Conservation (phyloP, 2,329 filamentous ascomycete species). For the Ceratocystis ficicola region DNA sequence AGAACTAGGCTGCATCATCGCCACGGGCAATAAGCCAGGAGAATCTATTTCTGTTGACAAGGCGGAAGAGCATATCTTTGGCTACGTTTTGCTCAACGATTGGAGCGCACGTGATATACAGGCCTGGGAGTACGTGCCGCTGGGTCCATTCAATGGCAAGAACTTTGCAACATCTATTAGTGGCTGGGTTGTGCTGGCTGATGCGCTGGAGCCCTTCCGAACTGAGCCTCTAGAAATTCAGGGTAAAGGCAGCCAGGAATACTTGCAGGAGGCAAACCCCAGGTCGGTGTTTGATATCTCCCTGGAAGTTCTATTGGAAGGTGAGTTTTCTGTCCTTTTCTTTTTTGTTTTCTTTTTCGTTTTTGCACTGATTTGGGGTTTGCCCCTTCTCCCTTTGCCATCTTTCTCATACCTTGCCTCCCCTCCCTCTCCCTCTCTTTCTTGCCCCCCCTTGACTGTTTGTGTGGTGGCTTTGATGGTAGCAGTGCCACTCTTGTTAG, state of each 20-base stretch:
- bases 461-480: neutral
- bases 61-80: conserved; percentile 56
- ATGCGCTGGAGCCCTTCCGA: conserved; percentile 34
- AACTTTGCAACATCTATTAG: conserved; percentile 44
- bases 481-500: neutral
- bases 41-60: conserved; percentile 48
- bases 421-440: neutral
- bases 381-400: neutral
- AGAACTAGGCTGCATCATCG: conserved; percentile 58
- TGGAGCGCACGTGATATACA: conserved; percentile 49
- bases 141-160: conserved; percentile 48
- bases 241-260: conserved; percentile 24
- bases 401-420: neutral
- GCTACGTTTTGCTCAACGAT: conserved; percentile 50
- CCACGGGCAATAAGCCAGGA: conserved; percentile 47
- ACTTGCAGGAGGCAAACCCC: conserved; percentile 21
- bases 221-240: conserved; percentile 19
- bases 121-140: conserved; percentile 41
- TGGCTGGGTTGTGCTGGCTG: conserved; percentile 45
- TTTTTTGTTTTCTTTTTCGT: neutral
- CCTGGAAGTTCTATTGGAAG: conserved; percentile 22
- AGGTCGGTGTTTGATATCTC: conserved; percentile 22
- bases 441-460: neutral
- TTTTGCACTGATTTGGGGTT: neutral
- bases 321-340: conserved; percentile 17